Conservation (phyloP, 2,329 filamentous ascomycete genomes). For the Arthrobotrys sinensis region DNA sequence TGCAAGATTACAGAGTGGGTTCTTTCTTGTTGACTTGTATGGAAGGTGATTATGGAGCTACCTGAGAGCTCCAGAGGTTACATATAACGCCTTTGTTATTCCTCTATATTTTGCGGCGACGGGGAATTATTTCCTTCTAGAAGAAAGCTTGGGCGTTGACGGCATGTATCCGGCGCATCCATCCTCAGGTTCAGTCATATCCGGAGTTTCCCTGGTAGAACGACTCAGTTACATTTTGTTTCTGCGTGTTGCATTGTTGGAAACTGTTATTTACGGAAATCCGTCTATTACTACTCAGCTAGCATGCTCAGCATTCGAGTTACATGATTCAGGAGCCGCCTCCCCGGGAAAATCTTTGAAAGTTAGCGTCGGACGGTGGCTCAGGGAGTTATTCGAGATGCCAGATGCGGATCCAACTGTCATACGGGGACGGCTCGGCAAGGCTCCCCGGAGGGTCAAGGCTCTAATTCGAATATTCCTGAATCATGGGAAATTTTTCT, state of each 20-base stretch:
- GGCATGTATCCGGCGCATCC: constrained; percentile 30
- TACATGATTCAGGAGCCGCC: background rate
- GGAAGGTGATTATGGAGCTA: constrained; percentile 23
- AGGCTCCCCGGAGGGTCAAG: constrained; percentile 10
- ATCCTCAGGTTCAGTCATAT: constrained; percentile 6
- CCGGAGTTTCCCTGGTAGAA: constrained; percentile 9
- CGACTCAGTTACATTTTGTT: constrained; percentile 22
- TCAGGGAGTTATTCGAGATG: constrained; percentile 36
- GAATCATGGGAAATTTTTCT: constrained; percentile 29
- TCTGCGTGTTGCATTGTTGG: constrained; percentile 17
- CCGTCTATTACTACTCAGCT: background rate
- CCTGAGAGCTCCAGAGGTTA: background rate
- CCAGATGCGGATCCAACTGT: constrained; percentile 37
- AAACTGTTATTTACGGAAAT: background rate
- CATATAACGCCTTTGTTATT: background rate
- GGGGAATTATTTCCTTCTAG: constrained; percentile 24
- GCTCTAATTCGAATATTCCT: constrained; percentile 3
- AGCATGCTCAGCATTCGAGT: background rate
- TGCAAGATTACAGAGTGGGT: constrained; percentile 22
- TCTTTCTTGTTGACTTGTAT: background rate
- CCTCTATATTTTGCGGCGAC: constrained; percentile 4
- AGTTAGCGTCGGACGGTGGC: constrained; percentile 22
- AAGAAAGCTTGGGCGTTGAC: constrained; percentile 13
- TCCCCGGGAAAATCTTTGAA: constrained; percentile 35
- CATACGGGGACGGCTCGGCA: constrained; percentile 34